phyloP scores from a whole-genome alignment of 345 rosid species.

The Clausena lansium region DNA sequence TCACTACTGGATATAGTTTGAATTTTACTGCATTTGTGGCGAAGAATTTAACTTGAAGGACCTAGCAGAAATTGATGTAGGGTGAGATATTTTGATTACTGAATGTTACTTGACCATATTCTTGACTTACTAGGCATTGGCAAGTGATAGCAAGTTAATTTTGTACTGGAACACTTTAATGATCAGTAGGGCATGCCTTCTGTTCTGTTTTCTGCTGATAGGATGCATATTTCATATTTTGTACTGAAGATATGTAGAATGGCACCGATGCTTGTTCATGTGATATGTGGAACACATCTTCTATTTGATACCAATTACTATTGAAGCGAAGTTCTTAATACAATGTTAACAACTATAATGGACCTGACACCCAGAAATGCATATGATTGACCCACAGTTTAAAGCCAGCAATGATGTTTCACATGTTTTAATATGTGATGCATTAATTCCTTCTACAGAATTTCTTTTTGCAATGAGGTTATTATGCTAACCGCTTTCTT shows the following conservation, averaged over 20 bases:
- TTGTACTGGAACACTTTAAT: not conserved
- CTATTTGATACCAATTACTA: no score
- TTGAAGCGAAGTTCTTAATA: not conserved
- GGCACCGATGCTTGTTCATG: not conserved
- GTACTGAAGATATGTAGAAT: not conserved
- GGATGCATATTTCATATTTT: not conserved
- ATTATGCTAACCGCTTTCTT: not conserved
- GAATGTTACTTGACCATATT: not conserved
- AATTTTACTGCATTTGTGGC: not conserved
- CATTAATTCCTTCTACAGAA: not conserved
- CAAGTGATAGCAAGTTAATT: not conserved
- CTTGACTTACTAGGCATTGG: not conserved
- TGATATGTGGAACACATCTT: no score
- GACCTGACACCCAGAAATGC: not conserved
- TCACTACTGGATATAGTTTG: not conserved
- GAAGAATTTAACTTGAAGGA: no score
- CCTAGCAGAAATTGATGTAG: no score
- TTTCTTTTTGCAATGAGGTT: not conserved
- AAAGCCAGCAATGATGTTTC: not conserved
- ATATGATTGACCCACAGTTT: not conserved
- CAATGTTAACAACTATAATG: not conserved
- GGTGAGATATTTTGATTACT: no score
- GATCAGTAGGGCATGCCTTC: not conserved
- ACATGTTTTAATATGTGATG: not conserved
- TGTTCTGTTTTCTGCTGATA: not conserved